Evolutionary conservation across 1,139 yeast species (phyloP).

Genomic region (Scheffersomyces parashehatae): DNA sequence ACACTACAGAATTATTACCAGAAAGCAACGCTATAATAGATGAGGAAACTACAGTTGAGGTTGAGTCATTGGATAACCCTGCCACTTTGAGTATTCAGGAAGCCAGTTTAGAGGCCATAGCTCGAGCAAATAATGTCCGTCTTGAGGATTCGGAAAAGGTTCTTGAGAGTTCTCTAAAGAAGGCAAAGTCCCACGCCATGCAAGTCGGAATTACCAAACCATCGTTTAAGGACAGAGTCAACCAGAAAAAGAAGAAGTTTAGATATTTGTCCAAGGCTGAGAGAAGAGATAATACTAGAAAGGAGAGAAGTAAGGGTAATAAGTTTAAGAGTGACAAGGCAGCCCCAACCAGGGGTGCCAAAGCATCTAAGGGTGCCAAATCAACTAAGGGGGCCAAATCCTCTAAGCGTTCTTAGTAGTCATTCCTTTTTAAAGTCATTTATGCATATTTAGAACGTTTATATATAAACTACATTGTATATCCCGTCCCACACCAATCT

Average conservation of each 20-base stretch:
- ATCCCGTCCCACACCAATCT: too few relatives aligned
- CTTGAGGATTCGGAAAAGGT: slow-evolving; percentile 60
- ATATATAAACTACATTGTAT: too few relatives aligned
- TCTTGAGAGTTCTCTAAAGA: slow-evolving; percentile 60
- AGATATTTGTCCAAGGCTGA: slow-evolving; percentile 81
- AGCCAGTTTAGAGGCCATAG: slow-evolving; percentile 50
- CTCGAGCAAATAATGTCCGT: slow-evolving; percentile 64
- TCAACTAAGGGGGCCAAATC: too few relatives aligned
- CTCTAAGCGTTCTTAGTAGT: too few relatives aligned
- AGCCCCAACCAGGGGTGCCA: too few relatives aligned
- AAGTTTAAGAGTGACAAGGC: slow-evolving; percentile 17
- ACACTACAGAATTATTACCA: slow-evolving; percentile 29
- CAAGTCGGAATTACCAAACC: slow-evolving; percentile 55
- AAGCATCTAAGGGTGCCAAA: too few relatives aligned
- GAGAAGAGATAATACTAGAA: slow-evolving; percentile 65
- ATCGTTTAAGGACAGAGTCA: slow-evolving; percentile 28
- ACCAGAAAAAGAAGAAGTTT: slow-evolving; percentile 73
- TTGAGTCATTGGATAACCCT: slow-evolving; percentile 56
- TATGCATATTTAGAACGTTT: too few relatives aligned
- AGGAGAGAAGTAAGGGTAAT: slow-evolving; percentile 41
- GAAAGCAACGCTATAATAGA: slow-evolving; percentile 49
- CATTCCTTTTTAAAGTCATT: too few relatives aligned
- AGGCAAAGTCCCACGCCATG: slow-evolving; percentile 75
- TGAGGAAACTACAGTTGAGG: slow-evolving; percentile 63
- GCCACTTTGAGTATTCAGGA: slow-evolving; percentile 30